Conservation (phyloP, 176 grass and related monocot species). For the Musa acuminata region DNA sequence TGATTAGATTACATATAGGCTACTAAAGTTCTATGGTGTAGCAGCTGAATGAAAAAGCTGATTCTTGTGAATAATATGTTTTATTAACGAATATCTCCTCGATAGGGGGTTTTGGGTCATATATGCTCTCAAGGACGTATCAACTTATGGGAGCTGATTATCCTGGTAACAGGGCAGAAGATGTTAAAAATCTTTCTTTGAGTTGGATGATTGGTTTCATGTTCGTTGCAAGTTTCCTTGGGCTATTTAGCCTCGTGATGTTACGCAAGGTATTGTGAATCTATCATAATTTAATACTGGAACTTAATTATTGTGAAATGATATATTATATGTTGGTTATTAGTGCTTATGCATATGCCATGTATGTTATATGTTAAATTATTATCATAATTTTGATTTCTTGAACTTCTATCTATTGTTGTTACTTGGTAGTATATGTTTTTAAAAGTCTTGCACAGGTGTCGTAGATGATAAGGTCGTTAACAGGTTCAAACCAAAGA, state of each 20-base stretch:
- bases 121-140: slow-evolving; percentile 77
- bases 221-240: slow-evolving; percentile 81
- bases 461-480: too few relatives aligned
- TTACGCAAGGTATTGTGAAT: slow-evolving; percentile 52
- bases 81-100: background rate
- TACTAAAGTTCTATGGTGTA: background rate
- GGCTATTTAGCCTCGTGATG: slow-evolving; percentile 78
- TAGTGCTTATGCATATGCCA: too few relatives aligned
- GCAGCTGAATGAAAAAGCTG: background rate
- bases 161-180: slow-evolving; percentile 71
- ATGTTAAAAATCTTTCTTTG: slow-evolving; percentile 84
- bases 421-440: background rate
- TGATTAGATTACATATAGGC: background rate
- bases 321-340: too few relatives aligned
- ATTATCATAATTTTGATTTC: background rate
- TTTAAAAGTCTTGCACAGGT: background rate
- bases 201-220: slow-evolving; percentile 92
- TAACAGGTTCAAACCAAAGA: too few relatives aligned
- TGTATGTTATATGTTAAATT: too few relatives aligned
- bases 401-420: background rate
- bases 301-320: background rate
- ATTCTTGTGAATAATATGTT: background rate
- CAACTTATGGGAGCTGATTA: slow-evolving; percentile 79
- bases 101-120: slow-evolving; percentile 73
- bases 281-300: background rate